Percentiles rank a stretch among this genome's conserved stretches.
These are phyloP conservation scores for Boletus sp. DNA, from an alignment of 768 basidiomycete species.

Conservation along the genomic window DNA sequence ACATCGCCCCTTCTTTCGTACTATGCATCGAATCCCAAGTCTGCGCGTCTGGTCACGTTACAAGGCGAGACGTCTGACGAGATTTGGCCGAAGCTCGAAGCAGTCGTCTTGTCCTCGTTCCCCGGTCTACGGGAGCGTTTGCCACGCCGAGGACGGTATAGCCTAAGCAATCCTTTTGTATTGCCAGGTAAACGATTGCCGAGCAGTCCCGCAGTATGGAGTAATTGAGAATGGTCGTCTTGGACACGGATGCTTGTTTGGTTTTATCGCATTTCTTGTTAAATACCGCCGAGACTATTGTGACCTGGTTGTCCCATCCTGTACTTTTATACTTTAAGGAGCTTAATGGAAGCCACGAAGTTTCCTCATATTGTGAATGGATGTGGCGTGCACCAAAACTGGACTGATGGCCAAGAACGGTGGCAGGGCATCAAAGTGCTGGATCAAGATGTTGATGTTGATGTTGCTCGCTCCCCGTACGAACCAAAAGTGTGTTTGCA, in stretches of 20 bases:
- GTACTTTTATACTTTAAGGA: slow-evolving; percentile 9
- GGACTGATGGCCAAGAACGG: neutral
- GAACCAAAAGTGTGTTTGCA: neutral
- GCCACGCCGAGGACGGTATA: slow-evolving; percentile 46
- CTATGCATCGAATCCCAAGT: slow-evolving; percentile 46
- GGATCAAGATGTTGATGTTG: no score
- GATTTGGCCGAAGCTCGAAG: slow-evolving; percentile 85
- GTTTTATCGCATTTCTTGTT: slow-evolving; percentile 1
- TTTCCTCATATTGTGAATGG: neutral
- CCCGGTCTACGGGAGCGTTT: slow-evolving; percentile 55
- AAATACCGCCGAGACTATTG: neutral
- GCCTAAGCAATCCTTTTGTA: slow-evolving; percentile 54
- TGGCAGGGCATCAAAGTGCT: no score
- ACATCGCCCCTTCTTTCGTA: slow-evolving; percentile 82
- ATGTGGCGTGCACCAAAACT: neutral
- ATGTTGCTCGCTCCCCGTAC: no score
- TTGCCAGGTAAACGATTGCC: slow-evolving; percentile 18
- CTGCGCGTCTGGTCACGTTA: slow-evolving; percentile 53
- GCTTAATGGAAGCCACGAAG: neutral
- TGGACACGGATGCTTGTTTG: neutral
- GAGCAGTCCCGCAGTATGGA: slow-evolving; percentile 18
- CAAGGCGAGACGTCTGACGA: slow-evolving; percentile 79
- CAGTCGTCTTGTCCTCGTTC: slow-evolving; percentile 53
- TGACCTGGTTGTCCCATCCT: slow-evolving; percentile 7
- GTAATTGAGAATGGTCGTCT: slow-evolving; percentile 5